These are phyloP conservation scores for Ophiostoma montium DNA, from an alignment of 2,329 filamentous ascomycete genomes.

Conservation along the genomic window DNA sequence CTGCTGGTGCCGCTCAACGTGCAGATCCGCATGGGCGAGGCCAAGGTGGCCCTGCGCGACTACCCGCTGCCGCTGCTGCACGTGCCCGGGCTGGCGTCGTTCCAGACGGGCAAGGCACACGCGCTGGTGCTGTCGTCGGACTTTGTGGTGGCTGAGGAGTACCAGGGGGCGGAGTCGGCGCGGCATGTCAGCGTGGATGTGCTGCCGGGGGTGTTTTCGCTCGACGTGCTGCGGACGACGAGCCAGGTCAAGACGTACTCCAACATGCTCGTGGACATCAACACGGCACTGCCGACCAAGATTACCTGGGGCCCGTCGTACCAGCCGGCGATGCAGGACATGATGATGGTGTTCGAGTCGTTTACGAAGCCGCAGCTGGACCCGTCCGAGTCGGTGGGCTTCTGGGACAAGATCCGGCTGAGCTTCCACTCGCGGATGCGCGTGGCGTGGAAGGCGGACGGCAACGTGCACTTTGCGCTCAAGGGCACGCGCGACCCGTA, in stretches of 20 bases:
- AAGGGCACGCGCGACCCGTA: conserved; percentile 93
- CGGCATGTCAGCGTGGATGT: conserved; percentile 72
- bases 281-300: conserved; percentile 78
- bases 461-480: conserved; percentile 83
- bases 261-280: conserved; percentile 81
- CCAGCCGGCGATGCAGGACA: conserved; percentile 94
- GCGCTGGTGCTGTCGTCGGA: conserved; percentile 75
- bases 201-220: conserved; percentile 65
- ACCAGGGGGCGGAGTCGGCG: conserved; percentile 63
- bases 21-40: conserved; percentile 80
- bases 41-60: conserved; percentile 71
- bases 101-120: conserved; percentile 49
- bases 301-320: conserved; percentile 98
- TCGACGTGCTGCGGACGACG: conserved; percentile 81
- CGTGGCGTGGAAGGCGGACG: conserved; percentile 86
- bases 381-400: conserved; percentile 83
- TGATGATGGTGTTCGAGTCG: conserved; percentile 98
- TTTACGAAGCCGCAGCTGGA: conserved; percentile 95
- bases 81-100: conserved; percentile 66
- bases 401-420: conserved; percentile 96
- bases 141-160: conserved; percentile 94
- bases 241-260: conserved; percentile 95
- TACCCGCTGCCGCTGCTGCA: conserved; percentile 89
- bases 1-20: conserved; percentile 83
- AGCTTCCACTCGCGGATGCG: conserved; percentile 86